These are phyloP conservation scores for Crithidia expoeki DNA, from an alignment of 208 protist species.

Conservation along the genomic window DNA sequence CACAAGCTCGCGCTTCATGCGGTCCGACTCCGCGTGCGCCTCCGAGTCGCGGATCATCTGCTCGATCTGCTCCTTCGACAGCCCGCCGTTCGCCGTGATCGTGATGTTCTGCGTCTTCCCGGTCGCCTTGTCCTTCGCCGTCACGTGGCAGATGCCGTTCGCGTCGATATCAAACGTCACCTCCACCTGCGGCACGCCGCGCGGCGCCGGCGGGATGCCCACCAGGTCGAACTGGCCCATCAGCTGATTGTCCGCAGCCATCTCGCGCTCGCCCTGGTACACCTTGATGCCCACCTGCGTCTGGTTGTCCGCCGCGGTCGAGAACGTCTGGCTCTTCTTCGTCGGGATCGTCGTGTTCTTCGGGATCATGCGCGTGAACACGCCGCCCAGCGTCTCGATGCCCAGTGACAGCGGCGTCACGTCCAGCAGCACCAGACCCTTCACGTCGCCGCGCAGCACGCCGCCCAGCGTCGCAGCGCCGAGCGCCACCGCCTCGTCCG, in stretches of 20 bases:
- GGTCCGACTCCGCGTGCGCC: conserved; percentile 79
- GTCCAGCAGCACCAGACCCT: conserved; percentile 97
- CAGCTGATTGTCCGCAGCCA: conserved; percentile 94
- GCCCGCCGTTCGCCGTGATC: conserved; percentile 90
- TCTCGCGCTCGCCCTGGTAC: conserved; percentile 95
- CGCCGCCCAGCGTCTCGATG: conserved; percentile 96
- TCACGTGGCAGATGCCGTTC: conserved; percentile 98
- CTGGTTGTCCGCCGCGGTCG: conserved; percentile 88
- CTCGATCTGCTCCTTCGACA: conserved; percentile 87
- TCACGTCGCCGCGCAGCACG: conserved; percentile 92
- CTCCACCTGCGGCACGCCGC: conserved; percentile 94
- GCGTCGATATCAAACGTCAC: conserved; percentile 99
- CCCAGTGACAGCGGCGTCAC: conserved; percentile 99
- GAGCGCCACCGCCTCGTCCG: conserved; percentile 99
- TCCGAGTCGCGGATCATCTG: conserved; percentile 89
- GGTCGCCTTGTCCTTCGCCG: conserved; percentile 97
- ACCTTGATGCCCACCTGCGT: conserved; percentile 89
- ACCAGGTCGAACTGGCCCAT: conserved; percentile 95
- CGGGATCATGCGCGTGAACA: conserved; percentile 98
- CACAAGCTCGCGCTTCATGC: conserved; percentile 71
- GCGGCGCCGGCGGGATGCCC: conserved; percentile 93
- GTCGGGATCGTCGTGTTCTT: conserved; percentile 99
- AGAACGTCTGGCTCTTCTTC: conserved; percentile 95
- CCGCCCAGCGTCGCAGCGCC: conserved; percentile 98
- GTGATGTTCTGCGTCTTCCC: conserved; percentile 96